phyloP scores from a whole-genome alignment of 129 eudicot genomes.

The Heracleum sosnowskyi region DNA sequence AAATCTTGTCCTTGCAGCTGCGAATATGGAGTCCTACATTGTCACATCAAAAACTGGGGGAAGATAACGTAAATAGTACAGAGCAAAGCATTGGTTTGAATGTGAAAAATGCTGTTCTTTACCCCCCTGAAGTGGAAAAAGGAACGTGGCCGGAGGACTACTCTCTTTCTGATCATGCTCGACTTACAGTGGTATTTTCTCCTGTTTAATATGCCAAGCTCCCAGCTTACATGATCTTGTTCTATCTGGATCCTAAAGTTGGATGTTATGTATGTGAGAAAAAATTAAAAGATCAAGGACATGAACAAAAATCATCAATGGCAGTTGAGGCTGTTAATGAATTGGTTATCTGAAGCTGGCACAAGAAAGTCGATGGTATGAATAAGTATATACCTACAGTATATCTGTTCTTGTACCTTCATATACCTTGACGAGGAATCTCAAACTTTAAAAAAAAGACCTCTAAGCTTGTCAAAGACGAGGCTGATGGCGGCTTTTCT shows the following conservation, averaged over 20 bases:
- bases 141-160: slow-evolving; percentile 97
- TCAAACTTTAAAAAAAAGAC: not conserved
- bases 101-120: slow-evolving; percentile 77
- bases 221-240: slow-evolving; percentile 29
- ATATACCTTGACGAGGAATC: not conserved
- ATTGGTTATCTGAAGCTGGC: not conserved
- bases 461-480: not conserved
- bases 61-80: slow-evolving; percentile 21
- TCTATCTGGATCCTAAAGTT: not conserved
- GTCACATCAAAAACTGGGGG: slow-evolving; percentile 33
- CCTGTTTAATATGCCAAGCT: slow-evolving; percentile 69
- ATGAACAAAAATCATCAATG: not conserved
- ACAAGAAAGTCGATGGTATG: not conserved
- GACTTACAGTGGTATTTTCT: slow-evolving; percentile 83
- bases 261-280: not conserved
- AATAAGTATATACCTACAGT: not conserved
- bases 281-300: not conserved
- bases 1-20: slow-evolving; percentile 39
- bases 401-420: slow-evolving; percentile 2
- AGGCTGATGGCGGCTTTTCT: not conserved
- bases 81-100: slow-evolving; percentile 59
- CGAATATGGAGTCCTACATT: slow-evolving; percentile 67
- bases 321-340: not conserved
- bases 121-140: slow-evolving; percentile 87
- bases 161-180: slow-evolving; percentile 89